Evolutionary conservation across 306 rosid species (phyloP), one percentile per base, ranked within the genome.

Genomic region (Malus orientalis): DNA sequence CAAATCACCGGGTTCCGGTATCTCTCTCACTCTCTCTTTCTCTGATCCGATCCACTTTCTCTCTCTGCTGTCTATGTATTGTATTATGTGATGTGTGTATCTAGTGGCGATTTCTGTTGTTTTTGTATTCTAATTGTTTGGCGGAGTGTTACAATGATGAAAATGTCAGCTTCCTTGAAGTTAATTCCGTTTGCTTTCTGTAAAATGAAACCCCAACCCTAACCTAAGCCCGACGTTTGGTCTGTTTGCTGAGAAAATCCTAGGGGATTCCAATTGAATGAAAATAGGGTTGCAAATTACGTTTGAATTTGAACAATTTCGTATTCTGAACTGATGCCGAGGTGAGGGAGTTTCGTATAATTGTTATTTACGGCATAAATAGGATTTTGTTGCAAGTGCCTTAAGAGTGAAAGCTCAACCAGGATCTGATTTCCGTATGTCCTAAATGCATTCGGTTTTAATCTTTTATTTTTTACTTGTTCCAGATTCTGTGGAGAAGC

Each of bases 401-500:
- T 40, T 12, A 18, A 36, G 27, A 71, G 70, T 5, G 58, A 22
- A 58, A 42, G 15, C 57, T 58, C 75, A 12, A 55, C 8, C 6
- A 7, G 76, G 33, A 38, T 49, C 23, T 30, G 57, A 18, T 25
- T 58, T 58, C 27, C 19, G 0, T 30, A 1, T 19, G 36, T 59
- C 33, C 58, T 2, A n/a, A 2, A 1, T 4, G 27, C 19, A 16
- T 40, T 42, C 2, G 55, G 30, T 19, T 42, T 67, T 29, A 30
- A 4, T 57, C 20, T 15, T 40, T 20, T 77, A 1, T 61, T 45
- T 25, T 47, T 84, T 69, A 25, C 68, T 81, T 77, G 45, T 84
- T 75, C 74, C 91, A 96, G 99, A 96, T 80, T 79, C 89, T 42
- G 78, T 16, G 74, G 99, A 93, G 86, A 91, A 87, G 93, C 88